These are phyloP conservation scores for Leishmania arabica DNA, from an alignment of 208 protist genomes.

Conservation along the genomic window DNA sequence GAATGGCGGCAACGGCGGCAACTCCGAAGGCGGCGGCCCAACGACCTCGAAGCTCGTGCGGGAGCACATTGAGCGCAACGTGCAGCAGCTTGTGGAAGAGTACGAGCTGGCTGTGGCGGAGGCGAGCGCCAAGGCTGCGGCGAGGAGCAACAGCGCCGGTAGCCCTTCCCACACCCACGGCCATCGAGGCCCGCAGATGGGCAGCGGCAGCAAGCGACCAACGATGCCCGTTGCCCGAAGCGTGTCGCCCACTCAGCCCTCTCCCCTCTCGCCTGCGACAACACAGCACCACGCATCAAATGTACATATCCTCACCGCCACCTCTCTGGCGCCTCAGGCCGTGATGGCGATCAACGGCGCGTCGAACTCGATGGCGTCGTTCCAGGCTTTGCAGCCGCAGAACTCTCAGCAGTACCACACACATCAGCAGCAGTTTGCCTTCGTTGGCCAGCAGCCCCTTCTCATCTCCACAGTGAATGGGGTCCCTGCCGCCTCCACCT, in stretches of 20 bases:
- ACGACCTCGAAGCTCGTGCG: constrained; percentile 22
- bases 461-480: constrained; percentile 8
- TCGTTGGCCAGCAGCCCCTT: constrained; percentile 15
- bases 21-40: constrained; percentile 1
- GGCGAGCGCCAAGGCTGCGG: constrained; percentile 11
- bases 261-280: constrained; percentile 6
- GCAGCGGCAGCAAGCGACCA: not conserved
- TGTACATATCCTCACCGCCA: constrained; percentile 7
- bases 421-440: constrained; percentile 4
- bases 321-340: not conserved
- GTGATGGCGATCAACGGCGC: not conserved
- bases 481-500: constrained; percentile 1
- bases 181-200: constrained; percentile 8
- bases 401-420: constrained; percentile 10
- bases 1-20: not conserved
- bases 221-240: not conserved
- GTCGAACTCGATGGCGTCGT: constrained; percentile 3
- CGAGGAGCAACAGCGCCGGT: constrained; percentile 10
- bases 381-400: constrained; percentile 11
- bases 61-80: constrained; percentile 32
- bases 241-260: not conserved
- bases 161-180: not conserved
- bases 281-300: constrained; percentile 10
- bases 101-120: constrained; percentile 30
- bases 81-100: constrained; percentile 27